A percentile compares a stretch with the other conserved stretches of the same genome.
These are phyloP conservation scores for Sapria himalayana DNA, from an alignment of 345 rosid species.

Conservation along the genomic window DNA sequence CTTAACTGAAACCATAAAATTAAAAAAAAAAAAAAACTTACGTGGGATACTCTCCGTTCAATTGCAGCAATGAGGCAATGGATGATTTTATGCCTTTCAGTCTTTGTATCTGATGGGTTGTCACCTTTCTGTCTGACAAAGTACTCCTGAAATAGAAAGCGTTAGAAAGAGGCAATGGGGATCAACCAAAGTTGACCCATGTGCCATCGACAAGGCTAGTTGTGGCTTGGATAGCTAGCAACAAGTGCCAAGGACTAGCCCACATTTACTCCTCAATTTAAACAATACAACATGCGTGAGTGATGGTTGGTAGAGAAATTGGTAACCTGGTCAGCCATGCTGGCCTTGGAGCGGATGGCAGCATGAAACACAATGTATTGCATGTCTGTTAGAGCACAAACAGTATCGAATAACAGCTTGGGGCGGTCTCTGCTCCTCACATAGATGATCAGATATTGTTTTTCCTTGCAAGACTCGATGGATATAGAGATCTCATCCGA, in stretches of 20 bases:
- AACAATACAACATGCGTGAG: neutral
- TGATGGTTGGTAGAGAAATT: neutral
- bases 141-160: constrained; percentile 37
- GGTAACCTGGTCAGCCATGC: constrained; percentile 46
- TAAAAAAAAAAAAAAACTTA: constrained; percentile 3
- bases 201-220: no score
- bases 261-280: neutral
- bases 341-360: constrained; percentile 41
- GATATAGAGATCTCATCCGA: constrained; percentile 40
- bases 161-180: no score
- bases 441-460: constrained; percentile 55
- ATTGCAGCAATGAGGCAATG: constrained; percentile 62
- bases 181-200: no score
- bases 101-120: constrained; percentile 33
- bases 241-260: no score
- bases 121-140: constrained; percentile 66
- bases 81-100: constrained; percentile 28
- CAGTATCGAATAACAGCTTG: constrained; percentile 64
- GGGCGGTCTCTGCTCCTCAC: constrained; percentile 55
- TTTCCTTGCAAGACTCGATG: constrained; percentile 44
- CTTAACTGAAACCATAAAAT: neutral
- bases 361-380: constrained; percentile 80
- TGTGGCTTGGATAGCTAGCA: no score
- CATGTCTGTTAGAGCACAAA: constrained; percentile 60
- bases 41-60: constrained; percentile 44